Base-by-base conservation (phyloP, 78 protist genomes). In the Dictyostelium firmibasis region DNA sequence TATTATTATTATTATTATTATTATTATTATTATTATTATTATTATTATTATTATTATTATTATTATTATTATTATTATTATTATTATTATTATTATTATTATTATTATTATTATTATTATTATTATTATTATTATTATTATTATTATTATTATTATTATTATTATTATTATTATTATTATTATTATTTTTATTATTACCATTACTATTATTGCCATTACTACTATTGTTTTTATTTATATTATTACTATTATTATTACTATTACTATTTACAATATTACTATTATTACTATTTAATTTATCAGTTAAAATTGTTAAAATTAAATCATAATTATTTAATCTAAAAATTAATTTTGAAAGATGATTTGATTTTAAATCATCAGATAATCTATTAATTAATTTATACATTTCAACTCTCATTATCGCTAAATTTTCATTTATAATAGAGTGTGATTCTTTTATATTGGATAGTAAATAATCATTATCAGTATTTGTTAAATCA, bases 261-360 rank as follows among this genome's bases (percentile, higher is more conserved):
- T 38, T 38, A 35, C 16, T 60, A 60, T 20, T 20, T 23, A 23
- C 16, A 60, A 11, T 60, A 60, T 9, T n/a, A 20, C 10, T 69
- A 69, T 14, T 31, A 14, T 25, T 75, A 13, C 5, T 35, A 33
- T 20, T 35, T 29, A 33, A 29, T 64, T 81, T 50, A 50, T 72
- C 93, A 18, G 62, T 14, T 36, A 87, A 43, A 41, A 87, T 87
- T 31, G 93, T 78, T 60, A 87, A 78, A 60, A 87, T 78, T 78
- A 87, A 64, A 62, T 87, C 93, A 87, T 62, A 87, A 43, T 87
- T 87, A 29, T 87, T 87, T 53, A 87, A 64, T 25, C 64, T 25
- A 27, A 87, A 87, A 31, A 87, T 87, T 13, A 7, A 33, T n/a
- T 53, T 18, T 33, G 44, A 38, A 20, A 60, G 27, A 4, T 5